phyloP scores from a whole-genome alignment of 2,329 filamentous ascomycete species.

The Geosmithia putterillii region DNA sequence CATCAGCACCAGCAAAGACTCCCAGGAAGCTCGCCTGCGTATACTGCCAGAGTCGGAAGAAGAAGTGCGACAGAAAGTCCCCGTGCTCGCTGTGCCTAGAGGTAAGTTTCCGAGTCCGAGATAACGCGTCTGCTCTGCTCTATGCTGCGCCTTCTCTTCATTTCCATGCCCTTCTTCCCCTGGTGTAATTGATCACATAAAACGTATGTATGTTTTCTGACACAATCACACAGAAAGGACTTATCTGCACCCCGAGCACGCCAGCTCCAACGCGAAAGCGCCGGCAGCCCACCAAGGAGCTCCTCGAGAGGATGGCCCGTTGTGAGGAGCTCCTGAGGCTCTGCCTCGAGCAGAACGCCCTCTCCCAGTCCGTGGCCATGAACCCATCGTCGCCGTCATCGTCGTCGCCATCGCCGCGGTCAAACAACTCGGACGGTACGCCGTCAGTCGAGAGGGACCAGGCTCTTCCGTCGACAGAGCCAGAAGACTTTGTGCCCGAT shows the following conservation, averaged over 20 bases:
- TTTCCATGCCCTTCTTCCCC: not conserved
- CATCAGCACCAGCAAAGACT: constrained; percentile 2
- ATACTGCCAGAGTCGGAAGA: constrained; percentile 18
- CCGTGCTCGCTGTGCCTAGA: constrained; percentile 17
- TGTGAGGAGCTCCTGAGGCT: constrained; percentile 10
- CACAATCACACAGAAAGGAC: constrained; percentile 8
- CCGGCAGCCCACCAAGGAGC: constrained; percentile 14
- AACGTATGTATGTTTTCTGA: not conserved
- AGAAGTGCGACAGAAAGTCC: constrained; percentile 17
- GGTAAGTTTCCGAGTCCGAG: constrained; percentile 12
- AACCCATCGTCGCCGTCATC: not conserved
- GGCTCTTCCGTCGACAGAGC: not conserved
- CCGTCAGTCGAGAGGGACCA: not conserved
- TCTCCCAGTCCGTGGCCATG: not conserved
- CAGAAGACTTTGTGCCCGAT: not conserved
- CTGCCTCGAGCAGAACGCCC: constrained; percentile 1
- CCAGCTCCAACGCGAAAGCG: constrained; percentile 16
- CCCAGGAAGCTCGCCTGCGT: constrained; percentile 11
- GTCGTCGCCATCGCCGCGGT: not conserved
- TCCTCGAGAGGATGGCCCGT: constrained; percentile 11
- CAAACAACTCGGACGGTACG: not conserved
- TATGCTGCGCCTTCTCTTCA: no score
- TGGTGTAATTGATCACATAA: no score
- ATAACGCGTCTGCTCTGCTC: not conserved
- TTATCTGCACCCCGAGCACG: constrained; percentile 12